These are phyloP conservation scores for Boletus rubescentipes DNA, from an alignment of 768 basidiomycete genomes.

Conservation along the genomic window DNA sequence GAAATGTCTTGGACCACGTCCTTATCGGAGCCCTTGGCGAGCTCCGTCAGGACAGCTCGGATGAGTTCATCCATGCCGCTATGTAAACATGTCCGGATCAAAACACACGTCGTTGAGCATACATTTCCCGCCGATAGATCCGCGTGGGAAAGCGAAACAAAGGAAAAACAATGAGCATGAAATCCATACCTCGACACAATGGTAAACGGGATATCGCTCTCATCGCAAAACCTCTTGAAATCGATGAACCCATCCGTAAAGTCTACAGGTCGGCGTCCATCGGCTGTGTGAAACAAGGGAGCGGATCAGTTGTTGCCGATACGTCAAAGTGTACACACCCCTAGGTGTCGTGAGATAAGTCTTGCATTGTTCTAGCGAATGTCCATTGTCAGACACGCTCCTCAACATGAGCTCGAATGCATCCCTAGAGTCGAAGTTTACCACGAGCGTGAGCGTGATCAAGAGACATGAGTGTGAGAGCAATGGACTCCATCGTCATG, in stretches of 20 bases:
- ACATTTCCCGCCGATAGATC: not conserved
- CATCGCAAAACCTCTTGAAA: slow-evolving; percentile 84
- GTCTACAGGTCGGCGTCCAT: slow-evolving; percentile 10
- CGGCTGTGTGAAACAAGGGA: slow-evolving; percentile 6
- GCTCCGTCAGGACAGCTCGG: slow-evolving; percentile 76
- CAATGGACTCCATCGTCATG: not conserved
- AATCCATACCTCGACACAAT: slow-evolving; percentile 83
- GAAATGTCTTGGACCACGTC: slow-evolving; percentile 74
- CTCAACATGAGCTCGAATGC: slow-evolving; percentile 84
- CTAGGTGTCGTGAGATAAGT: slow-evolving; percentile 63
- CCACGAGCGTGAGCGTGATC: slow-evolving; percentile 19
- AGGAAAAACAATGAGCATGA: not conserved
- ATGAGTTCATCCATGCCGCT: slow-evolving; percentile 96
- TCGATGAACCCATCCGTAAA: slow-evolving; percentile 67
- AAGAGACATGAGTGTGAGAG: slow-evolving; percentile 4
- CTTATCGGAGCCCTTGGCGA: slow-evolving; percentile 55
- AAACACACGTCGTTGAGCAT: not conserved
- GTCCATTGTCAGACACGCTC: slow-evolving; percentile 70
- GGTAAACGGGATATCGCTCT: slow-evolving; percentile 79
- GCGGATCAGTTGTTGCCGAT: not conserved
- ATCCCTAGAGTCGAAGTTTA: slow-evolving; percentile 53
- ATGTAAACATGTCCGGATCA: slow-evolving; percentile 4
- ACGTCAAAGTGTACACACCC: slow-evolving; percentile 35
- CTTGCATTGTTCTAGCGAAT: slow-evolving; percentile 86
- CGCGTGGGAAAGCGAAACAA: slow-evolving; percentile 9